Evolutionary conservation across 768 basidiomycete genomes (phyloP), one percentile per base, ranked within the genome.

Genomic region (Clavulina sp.): DNA sequence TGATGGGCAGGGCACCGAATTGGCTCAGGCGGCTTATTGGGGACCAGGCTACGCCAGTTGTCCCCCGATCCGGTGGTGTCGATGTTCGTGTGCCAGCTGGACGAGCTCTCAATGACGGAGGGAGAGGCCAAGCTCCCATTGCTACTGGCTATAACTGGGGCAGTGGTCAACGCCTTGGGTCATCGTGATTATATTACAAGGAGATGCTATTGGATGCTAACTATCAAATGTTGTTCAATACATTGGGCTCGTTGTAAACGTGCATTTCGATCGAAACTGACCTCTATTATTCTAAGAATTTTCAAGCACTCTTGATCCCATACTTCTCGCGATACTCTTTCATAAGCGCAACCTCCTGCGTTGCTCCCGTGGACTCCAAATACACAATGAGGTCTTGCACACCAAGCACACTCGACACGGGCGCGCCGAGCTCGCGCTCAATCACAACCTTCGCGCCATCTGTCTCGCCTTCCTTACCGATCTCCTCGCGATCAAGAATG

Each of bases 361-460:
- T 62, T 61, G 75, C 72, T 0, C 77, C 82, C 52, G 77, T 75
- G n/a, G 70, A 67, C 61, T 82, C 73, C 56, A 96, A 66, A 80
- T 87, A 97, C 3, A 63, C 61, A 66, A 96, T 81, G 53, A 99
- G 67, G 62, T 96, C 86, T 54, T 74, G 66, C 79, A 97, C 82
- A 62, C 74, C 80, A 55, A 95, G 68, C 56, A 96, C 86, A 2
- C 85, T 78, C 48, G 75, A 70, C 24, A 97, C 83, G 16, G 73
- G 69, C 5, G 78, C 83, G 13, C 43, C 43, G 26, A 49, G 28
- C 16, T 41, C 71, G 69, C 19, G 87, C 84, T 33, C 72, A 76
- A 55, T 30, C 23, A 89, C 68, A 44, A 85, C 69, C 18, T 63
- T 63, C 60, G 62, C 5, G 28, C 49, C 41, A 6, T 54, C 52